Evolutionary conservation across 2,329 filamentous ascomycete species (phyloP), one percentile per base, ranked within the genome.

Genomic region (Coccinonectria pachysandricola): DNA sequence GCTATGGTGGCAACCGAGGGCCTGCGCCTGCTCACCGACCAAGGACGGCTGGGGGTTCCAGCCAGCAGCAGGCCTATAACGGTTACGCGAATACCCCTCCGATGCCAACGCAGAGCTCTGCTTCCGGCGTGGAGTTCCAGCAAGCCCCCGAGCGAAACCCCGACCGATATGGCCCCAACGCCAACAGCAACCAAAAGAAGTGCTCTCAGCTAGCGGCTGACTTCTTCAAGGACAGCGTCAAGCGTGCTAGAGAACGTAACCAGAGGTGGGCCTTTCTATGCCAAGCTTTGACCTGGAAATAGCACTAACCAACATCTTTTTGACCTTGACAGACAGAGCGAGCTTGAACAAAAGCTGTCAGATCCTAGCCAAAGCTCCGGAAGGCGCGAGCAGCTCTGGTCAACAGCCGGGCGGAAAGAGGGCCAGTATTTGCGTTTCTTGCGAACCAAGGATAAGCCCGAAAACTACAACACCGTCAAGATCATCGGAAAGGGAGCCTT

Each of bases 401-500:
- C 82, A 37, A 82, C 77, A 37, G 79, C 86, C 40, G 82, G 86
- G 30, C 80, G 82, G 48, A 85, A 87, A 46, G 88, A 96, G 56
- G 85, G 83, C 26, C 83, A 86, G 47, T 96, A 94, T 57, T 66
- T 98, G 37, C 84, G 88, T 19, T 95, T 96, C 65, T 65, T 96
- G 47, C 78, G 88, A 30, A 95, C 88, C 31, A 88, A 85, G 57
- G 87, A 96, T 54, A 80, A 79, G 56, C 86, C 88, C 8, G 78
- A 88, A 43, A 96, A 96, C 62, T 98, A 96, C 67, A 75, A 77
- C 39, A 96, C 88, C 2, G 71, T 96, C 58, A 96, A 96, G 68
- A 88, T 96, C 44, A 98, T 98, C 45, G 91, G 91, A 50, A 98
- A 98, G 68, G 91, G 91, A 58, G 91, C 91, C 9, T 98, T 98